A percentile compares a stretch with the other conserved stretches of the same genome.
phyloP scores from a whole-genome alignment of 2,329 filamentous ascomycete species.

The Leptoxyphium fumago region DNA sequence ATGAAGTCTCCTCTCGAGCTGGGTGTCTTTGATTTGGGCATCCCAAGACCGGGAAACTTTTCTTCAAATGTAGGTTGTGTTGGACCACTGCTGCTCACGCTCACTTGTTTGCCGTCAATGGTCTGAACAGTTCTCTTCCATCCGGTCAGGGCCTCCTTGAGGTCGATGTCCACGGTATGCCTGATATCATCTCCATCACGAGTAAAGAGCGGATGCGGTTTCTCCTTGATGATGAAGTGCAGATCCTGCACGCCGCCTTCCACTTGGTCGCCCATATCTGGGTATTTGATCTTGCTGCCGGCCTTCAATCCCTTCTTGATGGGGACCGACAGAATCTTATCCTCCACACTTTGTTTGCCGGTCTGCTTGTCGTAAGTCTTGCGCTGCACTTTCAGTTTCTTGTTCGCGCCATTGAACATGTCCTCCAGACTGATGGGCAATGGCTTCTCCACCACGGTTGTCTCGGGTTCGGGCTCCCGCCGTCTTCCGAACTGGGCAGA shows the following conservation, averaged over 20 bases:
- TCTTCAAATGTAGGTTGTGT: constrained; percentile 76
- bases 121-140: constrained; percentile 87
- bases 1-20: constrained; percentile 74
- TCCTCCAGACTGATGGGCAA: constrained; percentile 76
- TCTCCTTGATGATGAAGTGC: constrained; percentile 91
- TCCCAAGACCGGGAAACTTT: constrained; percentile 70
- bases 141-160: constrained; percentile 89
- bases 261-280: constrained; percentile 92
- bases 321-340: constrained; percentile 83
- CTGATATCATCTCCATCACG: constrained; percentile 81
- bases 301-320: constrained; percentile 95
- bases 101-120: constrained; percentile 79
- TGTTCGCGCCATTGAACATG: constrained; percentile 69
- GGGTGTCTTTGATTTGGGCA: constrained; percentile 88
- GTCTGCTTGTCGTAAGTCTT: constrained; percentile 75
- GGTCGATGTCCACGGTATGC: constrained; percentile 61
- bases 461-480: constrained; percentile 55
- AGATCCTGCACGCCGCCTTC: constrained; percentile 92
- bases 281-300: constrained; percentile 96
- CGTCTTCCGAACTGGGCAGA: constrained; percentile 13
- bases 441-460: constrained; percentile 77
- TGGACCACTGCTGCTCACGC: constrained; percentile 64
- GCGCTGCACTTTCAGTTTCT: constrained; percentile 96
- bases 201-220: constrained; percentile 69
- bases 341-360: constrained; percentile 72